These are phyloP conservation scores for Platismatia glauca DNA, from an alignment of 495 filamentous ascomycete genomes.

Conservation along the genomic window DNA sequence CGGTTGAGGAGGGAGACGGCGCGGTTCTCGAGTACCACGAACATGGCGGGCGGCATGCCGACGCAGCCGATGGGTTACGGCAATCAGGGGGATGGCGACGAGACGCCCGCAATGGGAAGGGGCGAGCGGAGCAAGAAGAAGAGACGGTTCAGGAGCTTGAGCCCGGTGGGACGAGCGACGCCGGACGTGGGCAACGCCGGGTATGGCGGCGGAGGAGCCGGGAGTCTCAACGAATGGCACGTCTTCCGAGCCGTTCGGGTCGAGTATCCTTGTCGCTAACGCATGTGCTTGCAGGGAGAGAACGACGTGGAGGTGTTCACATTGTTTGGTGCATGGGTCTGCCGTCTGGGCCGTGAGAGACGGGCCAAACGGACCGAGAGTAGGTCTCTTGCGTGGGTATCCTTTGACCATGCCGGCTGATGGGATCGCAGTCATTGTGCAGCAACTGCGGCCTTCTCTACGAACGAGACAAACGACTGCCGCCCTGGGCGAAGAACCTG, in stretches of 20 bases:
- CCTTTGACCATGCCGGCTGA: no score
- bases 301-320: conserved; percentile 77
- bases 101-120: conserved; percentile 61
- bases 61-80: conserved; percentile 48
- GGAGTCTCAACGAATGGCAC: conserved; percentile 58
- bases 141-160: conserved; percentile 80
- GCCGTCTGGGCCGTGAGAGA: conserved; percentile 92
- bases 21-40: conserved; percentile 74
- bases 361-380: conserved; percentile 74
- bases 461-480: conserved; percentile 76
- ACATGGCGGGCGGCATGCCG: conserved; percentile 60
- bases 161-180: conserved; percentile 64
- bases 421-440: conserved; percentile 52
- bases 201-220: conserved; percentile 57
- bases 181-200: conserved; percentile 62
- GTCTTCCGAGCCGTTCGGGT: conserved; percentile 28
- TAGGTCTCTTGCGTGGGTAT: conserved; percentile 45
- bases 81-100: conserved; percentile 41
- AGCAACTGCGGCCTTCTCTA: conserved; percentile 86
- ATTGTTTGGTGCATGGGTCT: conserved; percentile 80
- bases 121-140: conserved; percentile 92
- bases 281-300: conserved; percentile 50
- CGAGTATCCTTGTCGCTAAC: conserved; percentile 14
- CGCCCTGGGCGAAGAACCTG: conserved; percentile 74
- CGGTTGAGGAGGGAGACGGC: conserved; percentile 85